Evolutionary conservation across 2,329 filamentous ascomycete genomes (phyloP).

Genomic region (Colletotrichum sp.): DNA sequence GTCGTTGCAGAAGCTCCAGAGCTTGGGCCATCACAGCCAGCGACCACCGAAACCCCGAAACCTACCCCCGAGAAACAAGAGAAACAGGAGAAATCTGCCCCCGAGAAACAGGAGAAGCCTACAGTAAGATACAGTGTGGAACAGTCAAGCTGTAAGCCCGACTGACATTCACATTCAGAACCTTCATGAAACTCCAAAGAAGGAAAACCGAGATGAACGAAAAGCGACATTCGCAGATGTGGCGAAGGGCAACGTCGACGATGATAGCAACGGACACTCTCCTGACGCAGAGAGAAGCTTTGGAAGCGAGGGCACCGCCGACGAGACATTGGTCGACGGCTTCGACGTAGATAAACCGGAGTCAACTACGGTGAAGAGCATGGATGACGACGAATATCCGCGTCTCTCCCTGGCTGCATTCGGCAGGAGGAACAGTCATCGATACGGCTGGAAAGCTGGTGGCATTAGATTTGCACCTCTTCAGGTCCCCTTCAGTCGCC

Average conservation of each 20-base stretch:
- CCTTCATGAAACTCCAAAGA: constrained; percentile 10
- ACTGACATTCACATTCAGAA: neutral
- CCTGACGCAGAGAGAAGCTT: constrained; percentile 5
- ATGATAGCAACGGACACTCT: neutral
- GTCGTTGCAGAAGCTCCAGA: constrained; percentile 20
- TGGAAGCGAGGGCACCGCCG: constrained; percentile 17
- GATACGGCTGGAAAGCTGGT: constrained; percentile 40
- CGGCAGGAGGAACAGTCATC: constrained; percentile 24
- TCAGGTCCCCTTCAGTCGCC: constrained; percentile 72
- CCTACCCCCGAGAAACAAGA: neutral
- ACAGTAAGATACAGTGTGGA: neutral
- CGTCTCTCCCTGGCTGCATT: constrained; percentile 3
- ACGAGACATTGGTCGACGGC: constrained; percentile 19
- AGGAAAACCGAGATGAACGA: neutral
- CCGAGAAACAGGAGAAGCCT: neutral
- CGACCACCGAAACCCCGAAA: neutral
- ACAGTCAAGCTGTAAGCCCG: no score
- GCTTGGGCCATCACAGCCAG: constrained; percentile 8
- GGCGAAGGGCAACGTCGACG: neutral
- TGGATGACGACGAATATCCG: constrained; percentile 18
- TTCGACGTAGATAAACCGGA: constrained; percentile 1
- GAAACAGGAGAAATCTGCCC: neutral
- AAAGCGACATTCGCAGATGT: constrained; percentile 1
- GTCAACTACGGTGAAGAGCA: constrained; percentile 7
- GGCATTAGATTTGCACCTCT: constrained; percentile 86